Conservation (phyloP, 192 early-diverging fungal species). For the Coemansia javaensis region DNA sequence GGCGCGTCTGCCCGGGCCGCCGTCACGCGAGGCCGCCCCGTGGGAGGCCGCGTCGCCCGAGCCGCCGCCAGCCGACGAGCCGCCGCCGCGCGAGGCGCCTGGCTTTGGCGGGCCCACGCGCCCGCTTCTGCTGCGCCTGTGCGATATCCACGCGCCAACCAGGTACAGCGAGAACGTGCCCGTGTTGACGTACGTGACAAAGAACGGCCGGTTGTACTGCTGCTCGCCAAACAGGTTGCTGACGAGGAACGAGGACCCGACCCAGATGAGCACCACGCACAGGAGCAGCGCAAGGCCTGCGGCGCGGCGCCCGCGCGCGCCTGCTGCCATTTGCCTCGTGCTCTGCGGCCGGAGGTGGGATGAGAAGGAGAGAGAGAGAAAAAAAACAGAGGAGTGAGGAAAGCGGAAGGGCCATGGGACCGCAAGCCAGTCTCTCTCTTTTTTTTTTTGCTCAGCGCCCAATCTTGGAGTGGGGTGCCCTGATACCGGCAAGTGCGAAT, state of each 20-base stretch:
- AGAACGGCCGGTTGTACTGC: conserved; percentile 68
- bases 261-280: conserved; percentile 75
- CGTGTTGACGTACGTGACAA: conserved; percentile 76
- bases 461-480: no score
- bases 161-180: conserved; percentile 72
- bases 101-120: conserved; percentile 11
- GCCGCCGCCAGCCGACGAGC: background rate
- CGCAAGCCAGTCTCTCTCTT: no score
- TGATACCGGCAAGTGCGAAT: background rate
- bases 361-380: background rate
- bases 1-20: background rate
- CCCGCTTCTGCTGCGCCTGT: background rate
- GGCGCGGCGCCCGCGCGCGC: conserved; percentile 42
- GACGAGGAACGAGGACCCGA: conserved; percentile 70
- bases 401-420: no score
- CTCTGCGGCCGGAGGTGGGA: background rate
- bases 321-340: background rate
- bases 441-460: no score
- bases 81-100: conserved; percentile 11
- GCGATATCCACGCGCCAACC: conserved; percentile 15
- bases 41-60: background rate
- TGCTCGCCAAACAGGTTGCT: conserved; percentile 69
- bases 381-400: background rate
- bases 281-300: conserved; percentile 62
- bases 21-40: background rate